Evolutionary conservation across 1,284 basidiomycete species (phyloP), one percentile per base, ranked within the genome.

Genomic region (Paramarasmius palmivorus): DNA sequence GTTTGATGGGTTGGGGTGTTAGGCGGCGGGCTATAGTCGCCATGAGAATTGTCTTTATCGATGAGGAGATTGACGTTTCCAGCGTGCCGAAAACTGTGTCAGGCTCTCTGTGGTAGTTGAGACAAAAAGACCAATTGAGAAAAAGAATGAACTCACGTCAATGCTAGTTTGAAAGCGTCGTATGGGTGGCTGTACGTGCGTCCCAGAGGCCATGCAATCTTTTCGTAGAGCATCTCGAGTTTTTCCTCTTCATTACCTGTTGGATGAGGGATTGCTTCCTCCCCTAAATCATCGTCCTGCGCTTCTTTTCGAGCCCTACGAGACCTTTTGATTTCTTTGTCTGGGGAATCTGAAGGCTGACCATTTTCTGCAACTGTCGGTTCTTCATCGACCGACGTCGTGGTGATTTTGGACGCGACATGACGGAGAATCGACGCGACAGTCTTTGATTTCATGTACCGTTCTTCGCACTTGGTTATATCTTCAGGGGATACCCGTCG

Each of bases 401-500:
- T 46, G 4, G 44, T 85, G 29, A 92, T 72, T 73, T 94, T 94
- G 48, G 93, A 94, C 1, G 93, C 92, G 53, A 98, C 95, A 68
- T 98, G 93, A 23, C 92, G 86, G 72, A 97, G 86, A 70, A 98
- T 97, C 14, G 92, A 95, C 51, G 93, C 88, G 40, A 96, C 93
- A 3, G 92, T 88, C 75, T 97, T 97, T 40, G 93, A 95, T 76
- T 99, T 99, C 83, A 95, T 95, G 75, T 93, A 99, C 50, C 93
- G 88, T 68, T 98, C 96, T 73, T 99, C 97, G 75, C 97, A 99
- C 77, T 98, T 98, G 48, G 90, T 86, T 64, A 99, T 96, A 71
- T 99, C 96, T 71, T 99, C 97, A 9, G 96, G 92, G 9, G 95
- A 98, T n/a, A 99, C 96, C 65, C 97, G 90, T 63, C 97, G 90